A percentile compares a stretch with the other conserved stretches of the same genome.
Conservation (phyloP, 768 basidiomycete species). For the Chlorophyllum brunneum region DNA sequence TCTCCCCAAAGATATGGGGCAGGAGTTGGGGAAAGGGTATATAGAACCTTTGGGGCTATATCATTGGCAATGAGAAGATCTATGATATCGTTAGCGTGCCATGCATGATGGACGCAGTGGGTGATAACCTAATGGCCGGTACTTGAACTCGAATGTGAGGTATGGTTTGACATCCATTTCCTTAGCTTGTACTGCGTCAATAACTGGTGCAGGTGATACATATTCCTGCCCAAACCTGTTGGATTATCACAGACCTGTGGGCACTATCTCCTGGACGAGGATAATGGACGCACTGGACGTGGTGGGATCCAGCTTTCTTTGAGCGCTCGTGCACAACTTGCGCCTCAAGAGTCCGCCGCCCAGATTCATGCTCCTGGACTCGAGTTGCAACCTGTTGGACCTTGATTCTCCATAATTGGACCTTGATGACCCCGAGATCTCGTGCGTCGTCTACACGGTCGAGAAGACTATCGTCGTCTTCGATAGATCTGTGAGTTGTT, state of each 20-base stretch:
- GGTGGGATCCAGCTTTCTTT: slow-evolving; percentile 31
- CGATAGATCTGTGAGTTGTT: not conserved
- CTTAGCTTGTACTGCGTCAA: slow-evolving; percentile 25
- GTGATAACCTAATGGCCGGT: slow-evolving; percentile 29
- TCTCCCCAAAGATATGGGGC: not conserved
- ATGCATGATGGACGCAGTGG: slow-evolving; percentile 23
- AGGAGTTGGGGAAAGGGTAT: slow-evolving; percentile 9
- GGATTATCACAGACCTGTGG: not conserved
- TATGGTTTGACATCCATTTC: slow-evolving; percentile 22
- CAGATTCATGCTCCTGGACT: slow-evolving; percentile 23
- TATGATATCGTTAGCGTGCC: slow-evolving; percentile 15
- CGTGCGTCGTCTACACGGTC: slow-evolving; percentile 18
- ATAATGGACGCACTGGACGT: slow-evolving; percentile 23
- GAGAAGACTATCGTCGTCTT: slow-evolving; percentile 21
- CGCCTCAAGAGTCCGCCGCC: slow-evolving; percentile 20
- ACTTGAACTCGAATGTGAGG: slow-evolving; percentile 29
- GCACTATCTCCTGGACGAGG: not conserved
- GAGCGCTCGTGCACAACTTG: slow-evolving; percentile 29
- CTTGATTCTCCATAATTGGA: slow-evolving; percentile 28
- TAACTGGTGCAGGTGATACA: slow-evolving; percentile 21
- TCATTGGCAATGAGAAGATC: slow-evolving; percentile 13
- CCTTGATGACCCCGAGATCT: slow-evolving; percentile 26
- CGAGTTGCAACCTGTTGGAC: slow-evolving; percentile 20
- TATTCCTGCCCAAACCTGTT: slow-evolving; percentile 30
- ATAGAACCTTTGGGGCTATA: slow-evolving; percentile 4